A percentile compares a stretch with the other conserved stretches of the same genome.
phyloP scores from a whole-genome alignment of 106 monocot species.

The Dendrobium catenatum region DNA sequence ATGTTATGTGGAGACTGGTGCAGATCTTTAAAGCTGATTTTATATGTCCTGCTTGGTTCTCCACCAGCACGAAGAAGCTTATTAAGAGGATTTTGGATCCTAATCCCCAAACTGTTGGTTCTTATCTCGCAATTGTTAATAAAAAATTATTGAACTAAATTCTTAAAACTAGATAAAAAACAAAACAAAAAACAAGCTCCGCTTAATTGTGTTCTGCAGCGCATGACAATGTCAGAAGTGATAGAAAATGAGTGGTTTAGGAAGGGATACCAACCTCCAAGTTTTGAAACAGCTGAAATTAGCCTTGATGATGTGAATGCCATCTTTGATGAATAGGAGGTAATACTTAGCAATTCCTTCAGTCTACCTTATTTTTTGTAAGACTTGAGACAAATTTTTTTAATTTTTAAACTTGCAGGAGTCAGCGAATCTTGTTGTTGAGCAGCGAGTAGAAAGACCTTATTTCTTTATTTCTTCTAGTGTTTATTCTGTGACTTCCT shows the following conservation, averaged over 20 bases:
- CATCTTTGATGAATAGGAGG: constrained; percentile 66
- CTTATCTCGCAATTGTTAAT: background rate
- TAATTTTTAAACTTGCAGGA: constrained; percentile 24
- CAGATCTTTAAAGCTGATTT: constrained; percentile 94
- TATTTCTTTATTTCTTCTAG: background rate
- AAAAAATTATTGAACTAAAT: background rate
- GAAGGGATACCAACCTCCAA: constrained; percentile 79
- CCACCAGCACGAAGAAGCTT: constrained; percentile 85
- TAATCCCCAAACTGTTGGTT: constrained; percentile 63
- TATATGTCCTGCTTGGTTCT: constrained; percentile 87
- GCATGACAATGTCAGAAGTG: constrained; percentile 70
- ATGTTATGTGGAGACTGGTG: background rate
- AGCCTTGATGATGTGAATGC: constrained; percentile 69
- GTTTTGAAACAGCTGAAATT: constrained; percentile 54
- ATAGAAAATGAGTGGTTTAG: constrained; percentile 92
- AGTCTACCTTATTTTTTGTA: background rate
- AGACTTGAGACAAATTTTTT: background rate
- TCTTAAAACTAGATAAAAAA: background rate
- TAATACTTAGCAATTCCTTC: constrained; percentile 15
- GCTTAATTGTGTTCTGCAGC: constrained; percentile 33
- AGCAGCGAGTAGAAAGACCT: constrained; percentile 72
- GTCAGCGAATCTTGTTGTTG: constrained; percentile 64
- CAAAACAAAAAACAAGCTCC: background rate
- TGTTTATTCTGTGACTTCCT: background rate
- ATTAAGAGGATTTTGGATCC: constrained; percentile 91